Percentiles rank a stretch among this genome's conserved stretches.
Evolutionary conservation across 2,329 filamentous ascomycete genomes (phyloP).

Genomic region (Emmonsia crescens): DNA sequence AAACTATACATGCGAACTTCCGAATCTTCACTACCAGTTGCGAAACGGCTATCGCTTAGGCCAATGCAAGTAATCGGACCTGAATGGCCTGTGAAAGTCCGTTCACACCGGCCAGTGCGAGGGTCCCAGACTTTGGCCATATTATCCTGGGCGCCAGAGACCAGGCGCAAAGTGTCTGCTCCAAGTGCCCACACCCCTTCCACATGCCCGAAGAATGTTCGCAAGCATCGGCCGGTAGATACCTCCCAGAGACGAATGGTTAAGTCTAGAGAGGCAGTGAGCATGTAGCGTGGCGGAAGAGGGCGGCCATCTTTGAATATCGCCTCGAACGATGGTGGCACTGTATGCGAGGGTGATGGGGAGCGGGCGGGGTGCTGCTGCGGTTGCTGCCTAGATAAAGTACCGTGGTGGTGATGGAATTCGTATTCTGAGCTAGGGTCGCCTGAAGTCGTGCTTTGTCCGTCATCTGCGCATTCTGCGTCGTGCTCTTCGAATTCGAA

Average conservation of each 20-base stretch:
- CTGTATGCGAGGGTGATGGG: constrained; percentile 13
- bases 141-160: constrained; percentile 82
- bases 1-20: constrained; percentile 81
- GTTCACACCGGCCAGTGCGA: constrained; percentile 77
- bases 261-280: constrained; percentile 82
- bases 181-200: constrained; percentile 93
- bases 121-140: constrained; percentile 97
- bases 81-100: constrained; percentile 81
- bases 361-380: constrained; percentile 10
- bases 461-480: constrained; percentile 34
- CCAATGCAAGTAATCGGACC: constrained; percentile 90
- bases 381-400: background rate
- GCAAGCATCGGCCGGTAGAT: constrained; percentile 65
- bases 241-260: constrained; percentile 92
- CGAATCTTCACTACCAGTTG: constrained; percentile 86
- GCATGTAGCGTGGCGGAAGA: constrained; percentile 76
- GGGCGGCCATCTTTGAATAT: constrained; percentile 53
- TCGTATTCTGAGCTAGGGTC: constrained; percentile 10
- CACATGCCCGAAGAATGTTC: constrained; percentile 91
- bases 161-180: constrained; percentile 76
- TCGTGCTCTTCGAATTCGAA: constrained; percentile 76
- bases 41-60: constrained; percentile 78
- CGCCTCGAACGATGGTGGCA: constrained; percentile 20
- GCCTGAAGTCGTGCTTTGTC: constrained; percentile 17
- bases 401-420: constrained; percentile 7